A percentile compares a stretch with the other conserved stretches of the same genome.
Conservation (phyloP, 1,139 yeast genomes). For the Debaryomyces sp. region DNA sequence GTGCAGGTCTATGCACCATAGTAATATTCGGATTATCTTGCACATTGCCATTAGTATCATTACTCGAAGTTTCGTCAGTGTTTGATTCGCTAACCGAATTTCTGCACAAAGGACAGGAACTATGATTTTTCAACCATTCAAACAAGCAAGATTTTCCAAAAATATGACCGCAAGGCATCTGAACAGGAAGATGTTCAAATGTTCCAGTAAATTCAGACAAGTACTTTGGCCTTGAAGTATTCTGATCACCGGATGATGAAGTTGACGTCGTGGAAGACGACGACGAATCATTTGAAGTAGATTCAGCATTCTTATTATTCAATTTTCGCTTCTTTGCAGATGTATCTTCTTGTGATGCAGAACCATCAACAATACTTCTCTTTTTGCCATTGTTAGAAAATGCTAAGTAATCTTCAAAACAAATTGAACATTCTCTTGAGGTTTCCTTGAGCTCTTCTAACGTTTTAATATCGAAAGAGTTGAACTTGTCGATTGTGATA, state of each 20-base stretch:
- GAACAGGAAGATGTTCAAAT: slow-evolving; percentile 63
- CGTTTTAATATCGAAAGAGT: slow-evolving; percentile 43
- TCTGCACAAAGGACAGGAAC: slow-evolving; percentile 84
- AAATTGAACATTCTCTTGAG: slow-evolving; percentile 60
- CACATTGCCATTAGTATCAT: background rate
- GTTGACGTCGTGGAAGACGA: background rate
- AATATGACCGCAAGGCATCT: slow-evolving; percentile 79
- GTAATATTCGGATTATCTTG: slow-evolving; percentile 5
- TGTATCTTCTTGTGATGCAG: slow-evolving; percentile 21
- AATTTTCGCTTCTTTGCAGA: slow-evolving; percentile 15
- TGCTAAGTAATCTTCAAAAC: slow-evolving; percentile 54
- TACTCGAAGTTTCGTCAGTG: background rate
- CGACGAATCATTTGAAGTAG: background rate
- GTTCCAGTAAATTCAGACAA: slow-evolving; percentile 31
- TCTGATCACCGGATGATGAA: background rate
- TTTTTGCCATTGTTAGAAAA: slow-evolving; percentile 13
- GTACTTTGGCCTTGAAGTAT: slow-evolving; percentile 12
- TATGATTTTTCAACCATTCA: slow-evolving; percentile 72
- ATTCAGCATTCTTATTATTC: background rate
- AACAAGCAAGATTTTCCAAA: slow-evolving; percentile 75
- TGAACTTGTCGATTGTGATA: slow-evolving; percentile 54
- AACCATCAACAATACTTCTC: slow-evolving; percentile 12
- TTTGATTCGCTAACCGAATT: slow-evolving; percentile 43
- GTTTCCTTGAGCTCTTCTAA: slow-evolving; percentile 30
- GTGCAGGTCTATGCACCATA: slow-evolving; percentile 9